Evolutionary conservation across 2,329 filamentous ascomycete genomes (phyloP).

Genomic region (Colletotrichum salicis): DNA sequence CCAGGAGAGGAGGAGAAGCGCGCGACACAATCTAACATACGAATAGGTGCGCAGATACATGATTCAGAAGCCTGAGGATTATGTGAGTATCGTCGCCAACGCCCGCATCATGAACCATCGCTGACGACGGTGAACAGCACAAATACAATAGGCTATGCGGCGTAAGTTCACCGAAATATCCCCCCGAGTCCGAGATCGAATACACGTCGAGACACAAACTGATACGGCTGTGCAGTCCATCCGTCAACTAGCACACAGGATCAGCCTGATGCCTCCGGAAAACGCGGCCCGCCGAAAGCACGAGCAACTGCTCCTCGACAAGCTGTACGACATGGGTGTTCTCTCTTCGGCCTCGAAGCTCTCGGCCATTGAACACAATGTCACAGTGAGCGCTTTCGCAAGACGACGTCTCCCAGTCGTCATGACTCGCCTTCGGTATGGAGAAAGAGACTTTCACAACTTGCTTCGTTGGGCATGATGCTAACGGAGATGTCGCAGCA

Average conservation of each 20-base stretch:
- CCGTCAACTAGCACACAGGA: constrained; percentile 87
- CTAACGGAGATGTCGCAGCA: constrained; percentile 49
- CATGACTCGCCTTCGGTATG: constrained; percentile 79
- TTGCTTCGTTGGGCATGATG: not conserved
- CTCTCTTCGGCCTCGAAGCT: constrained; percentile 80
- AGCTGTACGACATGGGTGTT: constrained; percentile 93
- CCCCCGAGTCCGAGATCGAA: not conserved
- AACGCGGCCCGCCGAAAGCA: constrained; percentile 83
- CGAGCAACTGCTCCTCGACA: constrained; percentile 88
- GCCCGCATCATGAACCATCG: not conserved
- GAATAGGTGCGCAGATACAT: constrained; percentile 69
- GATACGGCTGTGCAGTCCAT: constrained; percentile 68
- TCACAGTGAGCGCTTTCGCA: constrained; percentile 90
- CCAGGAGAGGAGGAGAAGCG: not conserved
- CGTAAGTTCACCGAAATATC: constrained; percentile 52
- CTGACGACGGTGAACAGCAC: constrained; percentile 46
- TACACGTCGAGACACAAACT: constrained; percentile 10
- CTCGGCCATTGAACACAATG: constrained; percentile 85
- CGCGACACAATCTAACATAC: not conserved
- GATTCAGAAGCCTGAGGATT: constrained; percentile 90
- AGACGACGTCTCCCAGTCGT: constrained; percentile 85
- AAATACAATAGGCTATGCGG: constrained; percentile 75
- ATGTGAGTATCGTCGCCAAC: constrained; percentile 50
- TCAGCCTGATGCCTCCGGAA: constrained; percentile 83
- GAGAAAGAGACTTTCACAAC: not conserved